Base-by-base conservation (phyloP, 2,329 filamentous ascomycete species). In the Fusarium napiforme region DNA sequence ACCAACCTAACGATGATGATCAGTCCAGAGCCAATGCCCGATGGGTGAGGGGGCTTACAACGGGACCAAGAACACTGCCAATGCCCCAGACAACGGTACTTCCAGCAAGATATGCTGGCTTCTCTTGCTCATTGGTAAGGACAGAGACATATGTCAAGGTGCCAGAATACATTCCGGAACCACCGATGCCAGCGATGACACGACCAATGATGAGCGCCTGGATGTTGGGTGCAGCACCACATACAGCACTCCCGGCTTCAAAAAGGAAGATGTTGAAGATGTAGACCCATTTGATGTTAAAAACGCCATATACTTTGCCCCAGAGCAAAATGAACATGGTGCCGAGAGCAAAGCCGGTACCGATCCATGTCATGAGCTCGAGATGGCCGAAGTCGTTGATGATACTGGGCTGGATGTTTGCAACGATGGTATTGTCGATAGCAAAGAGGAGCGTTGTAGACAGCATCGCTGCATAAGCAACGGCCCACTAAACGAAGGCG, bases 151-250 rank as follows among this genome's bases (percentile, higher is more conserved):
- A 58, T 21, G 39, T 58, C 39, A 58, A 58, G 15, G 40, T 58
- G 16, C 55, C 55, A 12, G 55, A 58, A 9, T 58, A 58, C 40
- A 64, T 64, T 5, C 61, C 61, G 4, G 61, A 60, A 3, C 61
- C 61, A 0, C 61, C 61, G 3, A 64, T 15, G 0, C 61, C 61
- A 30, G 61, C 56, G 5, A 64, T 37, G 4, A 50, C 55, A 2
- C 61, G 57, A 0, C 61, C 61, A 0, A 64, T 34, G 0, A 61
- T 19, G 5, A 64, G 45, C 0, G 43, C n/a, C 1, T 43, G 30
- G 1, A 64, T 61, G 2, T 43, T 61, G 0, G 56, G 61, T 6
- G 61, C 56, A 15, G 43, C 43, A 21, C 61, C 61, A 0, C 61
- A 64, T 4, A 61, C 0, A 4, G 61, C 43, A 2, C 61, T 64